A percentile compares a stretch with the other conserved stretches of the same genome.
Evolutionary conservation across 371 early-diverging fungal species (phyloP).

Genomic region (Apophysomyces sp.): DNA sequence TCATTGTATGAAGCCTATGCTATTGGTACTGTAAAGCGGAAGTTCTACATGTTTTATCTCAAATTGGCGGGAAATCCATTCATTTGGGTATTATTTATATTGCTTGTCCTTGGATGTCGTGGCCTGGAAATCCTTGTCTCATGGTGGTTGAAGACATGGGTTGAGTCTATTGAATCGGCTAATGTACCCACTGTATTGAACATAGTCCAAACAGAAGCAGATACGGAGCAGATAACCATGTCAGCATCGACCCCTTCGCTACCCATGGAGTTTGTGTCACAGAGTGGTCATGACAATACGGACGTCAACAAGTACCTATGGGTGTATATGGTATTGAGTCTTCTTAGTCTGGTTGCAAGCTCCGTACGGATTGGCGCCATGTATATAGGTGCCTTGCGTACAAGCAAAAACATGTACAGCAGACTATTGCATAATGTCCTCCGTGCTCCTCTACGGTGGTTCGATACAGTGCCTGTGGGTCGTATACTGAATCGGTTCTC

Average conservation of each 20-base stretch:
- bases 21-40: constrained; percentile 37
- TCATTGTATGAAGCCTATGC: constrained; percentile 10
- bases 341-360: constrained; percentile 16
- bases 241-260: too few species aligned
- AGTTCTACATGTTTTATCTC: constrained; percentile 48
- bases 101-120: constrained; percentile 42
- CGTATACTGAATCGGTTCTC: constrained; percentile 28
- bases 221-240: too few species aligned
- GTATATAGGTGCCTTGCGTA: constrained; percentile 39
- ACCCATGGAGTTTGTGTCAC: too few species aligned
- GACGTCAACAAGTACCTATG: constrained; percentile 33
- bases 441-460: constrained; percentile 3
- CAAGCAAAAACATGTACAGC: constrained; percentile 1
- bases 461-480: constrained; percentile 62
- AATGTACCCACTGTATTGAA: too few species aligned
- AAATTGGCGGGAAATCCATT: constrained; percentile 43
- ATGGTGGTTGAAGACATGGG: constrained; percentile 63
- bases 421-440: not conserved
- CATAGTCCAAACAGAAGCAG: too few species aligned
- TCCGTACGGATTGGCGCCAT: constrained; percentile 20
- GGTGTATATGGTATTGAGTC: constrained; percentile 34
- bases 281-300: too few species aligned
- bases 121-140: constrained; percentile 45
- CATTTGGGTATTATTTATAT: constrained; percentile 46
- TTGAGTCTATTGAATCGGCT: too few species aligned